A percentile compares a stretch with the other conserved stretches of the same genome.
These are phyloP conservation scores for Cardamine chenopodiifolia DNA, from an alignment of 345 rosid species.

Conservation along the genomic window DNA sequence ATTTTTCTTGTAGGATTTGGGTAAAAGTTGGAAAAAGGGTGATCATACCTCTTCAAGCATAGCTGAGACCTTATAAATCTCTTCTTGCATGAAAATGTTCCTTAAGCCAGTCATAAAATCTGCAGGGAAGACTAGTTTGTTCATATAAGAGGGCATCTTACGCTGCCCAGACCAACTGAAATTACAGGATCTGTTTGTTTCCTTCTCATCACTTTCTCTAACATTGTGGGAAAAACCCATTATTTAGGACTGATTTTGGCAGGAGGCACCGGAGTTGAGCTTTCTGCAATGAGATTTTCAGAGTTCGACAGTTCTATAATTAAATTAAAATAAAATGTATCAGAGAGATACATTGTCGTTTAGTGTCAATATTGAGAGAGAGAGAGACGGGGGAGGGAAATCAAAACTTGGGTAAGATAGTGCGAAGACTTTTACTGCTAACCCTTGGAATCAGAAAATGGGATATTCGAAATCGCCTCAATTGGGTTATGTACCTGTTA, in stretches of 20 bases:
- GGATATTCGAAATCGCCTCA: conserved; percentile 68
- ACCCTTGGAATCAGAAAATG: conserved; percentile 76
- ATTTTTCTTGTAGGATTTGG: background rate
- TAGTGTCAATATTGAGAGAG: background rate
- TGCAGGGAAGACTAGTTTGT: conserved; percentile 82
- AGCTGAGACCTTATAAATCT: conserved; percentile 64
- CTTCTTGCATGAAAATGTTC: conserved; percentile 80
- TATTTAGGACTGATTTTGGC: conserved; percentile 62
- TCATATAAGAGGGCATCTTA: conserved; percentile 64
- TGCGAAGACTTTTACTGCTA: conserved; percentile 24
- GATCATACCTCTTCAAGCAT: conserved; percentile 81
- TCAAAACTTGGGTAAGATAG: conserved; percentile 7
- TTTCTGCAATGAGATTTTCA: conserved; percentile 52
- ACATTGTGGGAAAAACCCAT: conserved; percentile 61
- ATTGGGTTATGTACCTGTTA: conserved; percentile 94
- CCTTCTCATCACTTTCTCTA: conserved; percentile 37
- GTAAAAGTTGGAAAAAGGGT: conserved; percentile 19
- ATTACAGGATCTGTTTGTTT: conserved; percentile 44
- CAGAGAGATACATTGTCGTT: background rate
- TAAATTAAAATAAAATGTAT: conserved; percentile 2
- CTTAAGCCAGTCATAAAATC: conserved; percentile 79
- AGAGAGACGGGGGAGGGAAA: background rate
- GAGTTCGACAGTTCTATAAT: conserved; percentile 20
- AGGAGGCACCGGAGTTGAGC: conserved; percentile 83
- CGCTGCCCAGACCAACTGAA: conserved; percentile 97